Base-by-base conservation (phyloP, 1,284 basidiomycete species). In the Austroboletus rostrupii region DNA sequence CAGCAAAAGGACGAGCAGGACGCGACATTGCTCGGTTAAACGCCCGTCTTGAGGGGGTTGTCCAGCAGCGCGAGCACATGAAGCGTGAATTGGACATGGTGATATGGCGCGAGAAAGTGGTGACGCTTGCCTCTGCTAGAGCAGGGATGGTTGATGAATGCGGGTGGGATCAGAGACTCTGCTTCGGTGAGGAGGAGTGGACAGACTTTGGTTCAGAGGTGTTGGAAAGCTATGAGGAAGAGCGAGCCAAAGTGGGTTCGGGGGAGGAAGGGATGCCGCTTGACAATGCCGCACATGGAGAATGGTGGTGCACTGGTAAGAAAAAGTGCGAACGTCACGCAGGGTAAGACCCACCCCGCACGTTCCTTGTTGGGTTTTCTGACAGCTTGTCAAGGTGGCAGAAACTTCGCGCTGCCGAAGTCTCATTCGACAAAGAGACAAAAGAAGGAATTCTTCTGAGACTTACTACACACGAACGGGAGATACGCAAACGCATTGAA, bases 111-210 rank as follows among this genome's bases (percentile, higher is more conserved):
- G 82, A 85, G 68, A 75, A 75, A 51, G 62, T 91, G 23, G 67
- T 88, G 16, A 76, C 80, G 47, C 72, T 87, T 31, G 87, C 87
- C 9, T 74, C 70, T 9, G 78, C 78, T 39, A 74, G 85, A 21
- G 79, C 84, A 11, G 80, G 80, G 48, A 67, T 69, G 16, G 63
- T 80, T 19, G 77, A 77, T 11, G 78, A 80, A 55, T 93, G 90
- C 68, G 90, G 90, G 2, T 92, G 90, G 83, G 90, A 93, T 65
- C 81, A 83, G 58, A 75, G 90, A 26, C 71, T 93, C n/a, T 87
- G 86, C 53, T 83, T 86, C 63, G 84, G 83, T 23, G 85, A 90
- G 48, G 81, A 83, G 47, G 86, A 90, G 62, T 87, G 81, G 72
- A 74, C 70, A 21, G 83, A 83, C 48, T 84, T 78, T 59, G 87